Evolutionary conservation across 2,329 filamentous ascomycete species (phyloP), one percentile per base, ranked within the genome.

Genomic region (Colletotrichum scovillei): DNA sequence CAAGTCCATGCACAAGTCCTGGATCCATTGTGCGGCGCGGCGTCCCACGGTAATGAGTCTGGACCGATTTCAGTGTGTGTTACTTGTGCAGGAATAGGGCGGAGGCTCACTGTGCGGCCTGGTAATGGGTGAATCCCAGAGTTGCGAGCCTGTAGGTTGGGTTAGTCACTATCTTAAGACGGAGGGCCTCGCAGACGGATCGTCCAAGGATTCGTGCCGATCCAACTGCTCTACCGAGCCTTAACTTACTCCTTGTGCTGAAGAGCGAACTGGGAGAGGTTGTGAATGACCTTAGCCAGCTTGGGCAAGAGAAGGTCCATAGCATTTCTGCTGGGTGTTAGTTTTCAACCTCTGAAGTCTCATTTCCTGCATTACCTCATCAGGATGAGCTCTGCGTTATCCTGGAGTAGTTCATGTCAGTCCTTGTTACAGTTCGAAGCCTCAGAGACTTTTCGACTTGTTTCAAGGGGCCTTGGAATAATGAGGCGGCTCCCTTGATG

Each of bases 381-480:
- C 78, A 97, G 90, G 75, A 97, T 94, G 46, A 96, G 84, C 77
- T 96, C 94, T 2, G 92, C 88, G 76, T 95, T 95, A 79, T 95
- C 58, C 52, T 55, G 42, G 9, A 49, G 16, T 8, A n/a, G 3
- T 3, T 1, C 7, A 46, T 49, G 42, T 49, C 42, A 49, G 8
- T 19, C 19, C 16, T 19, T 11, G 19, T 49, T 9, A 6, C 42
- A 49, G 2, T n/a, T n/a, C 26, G 8, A n/a, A 19, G 19, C 7
- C 42, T 49, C 19, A 9, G 16, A 49, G 42, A n/a, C 3, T 19
- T 8, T 49, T 49, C 5, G 2, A 46, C 3, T 9, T 49, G 16
- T 49, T n/a, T 8, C 42, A 49, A 49, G 6, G 42, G 6, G 42
- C 4, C 42, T n/a, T 7, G 16, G 16, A 9, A 49, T 9, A 8